phyloP scores from a whole-genome alignment of 1,139 yeast species.

The Yamadazyma mexicana region DNA sequence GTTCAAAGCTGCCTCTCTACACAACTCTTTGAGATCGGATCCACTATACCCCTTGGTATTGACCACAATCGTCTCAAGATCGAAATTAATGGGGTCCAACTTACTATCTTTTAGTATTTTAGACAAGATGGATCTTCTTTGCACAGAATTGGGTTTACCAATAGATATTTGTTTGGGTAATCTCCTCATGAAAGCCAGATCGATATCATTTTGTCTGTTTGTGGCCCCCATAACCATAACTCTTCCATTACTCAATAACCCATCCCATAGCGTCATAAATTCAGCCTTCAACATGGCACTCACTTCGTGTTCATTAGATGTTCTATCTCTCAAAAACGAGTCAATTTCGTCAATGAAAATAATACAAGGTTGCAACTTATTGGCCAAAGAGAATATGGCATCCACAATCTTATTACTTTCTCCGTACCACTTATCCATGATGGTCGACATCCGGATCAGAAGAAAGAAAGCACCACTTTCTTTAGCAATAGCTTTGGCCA shows the following conservation, averaged over 20 bases:
- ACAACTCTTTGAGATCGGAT: slow-evolving; percentile 84
- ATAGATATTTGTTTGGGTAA: slow-evolving; percentile 90
- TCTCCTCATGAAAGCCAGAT: slow-evolving; percentile 86
- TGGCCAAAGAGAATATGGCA: slow-evolving; percentile 88
- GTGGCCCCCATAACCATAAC: slow-evolving; percentile 94
- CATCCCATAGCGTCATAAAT: slow-evolving; percentile 98
- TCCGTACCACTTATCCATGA: slow-evolving; percentile 98
- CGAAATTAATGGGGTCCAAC: slow-evolving; percentile 57
- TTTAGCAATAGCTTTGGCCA: slow-evolving; percentile 91
- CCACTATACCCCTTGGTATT: slow-evolving; percentile 82
- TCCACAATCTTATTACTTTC: slow-evolving; percentile 93
- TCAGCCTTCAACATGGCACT: slow-evolving; percentile 94
- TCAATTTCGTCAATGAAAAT: slow-evolving; percentile 96
- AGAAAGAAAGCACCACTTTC: slow-evolving; percentile 92
- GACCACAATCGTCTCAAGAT: slow-evolving; percentile 57
- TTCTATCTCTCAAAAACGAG: slow-evolving; percentile 85
- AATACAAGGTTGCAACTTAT: slow-evolving; percentile 90
- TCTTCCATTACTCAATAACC: slow-evolving; percentile 74
- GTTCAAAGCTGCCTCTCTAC: slow-evolving; percentile 89
- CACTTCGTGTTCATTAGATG: slow-evolving; percentile 89
- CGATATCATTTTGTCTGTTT: slow-evolving; percentile 88
- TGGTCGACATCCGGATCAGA: slow-evolving; percentile 88
- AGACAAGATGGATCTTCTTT: slow-evolving; percentile 67
- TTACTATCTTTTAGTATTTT: slow-evolving; percentile 68
- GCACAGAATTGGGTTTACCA: slow-evolving; percentile 66